phyloP scores from a whole-genome alignment of 2,329 filamentous ascomycete genomes.

The Aspergillus vadensis region DNA sequence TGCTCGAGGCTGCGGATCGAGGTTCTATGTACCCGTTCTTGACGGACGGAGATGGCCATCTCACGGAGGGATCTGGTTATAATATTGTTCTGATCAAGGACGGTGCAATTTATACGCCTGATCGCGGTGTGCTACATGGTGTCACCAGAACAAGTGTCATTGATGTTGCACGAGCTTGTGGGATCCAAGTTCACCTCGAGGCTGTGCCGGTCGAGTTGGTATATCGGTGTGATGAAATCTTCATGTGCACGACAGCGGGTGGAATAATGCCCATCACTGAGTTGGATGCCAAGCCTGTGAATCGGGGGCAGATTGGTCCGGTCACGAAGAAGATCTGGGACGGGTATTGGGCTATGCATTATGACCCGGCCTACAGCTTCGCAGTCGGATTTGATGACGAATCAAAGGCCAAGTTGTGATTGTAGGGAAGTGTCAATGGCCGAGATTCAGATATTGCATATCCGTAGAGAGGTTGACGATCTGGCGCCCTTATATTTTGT shows the following conservation, averaged over 20 bases:
- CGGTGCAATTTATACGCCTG: conserved; percentile 48
- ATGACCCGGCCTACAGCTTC: conserved; percentile 15
- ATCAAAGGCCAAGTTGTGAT: background rate
- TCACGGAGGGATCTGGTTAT: conserved; percentile 55
- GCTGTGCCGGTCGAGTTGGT: conserved; percentile 44
- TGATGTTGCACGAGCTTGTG: conserved; percentile 37
- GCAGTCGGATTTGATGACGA: background rate
- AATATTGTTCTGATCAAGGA: conserved; percentile 53
- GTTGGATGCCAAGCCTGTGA: conserved; percentile 48
- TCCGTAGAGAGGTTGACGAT: no score
- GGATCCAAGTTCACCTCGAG: background rate
- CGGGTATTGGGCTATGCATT: conserved; percentile 54
- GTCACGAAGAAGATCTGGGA: conserved; percentile 55
- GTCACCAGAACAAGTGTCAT: conserved; percentile 54
- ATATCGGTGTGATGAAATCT: conserved; percentile 51
- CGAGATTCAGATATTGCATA: no score
- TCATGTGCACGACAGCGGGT: conserved; percentile 57
- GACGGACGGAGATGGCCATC: conserved; percentile 52
- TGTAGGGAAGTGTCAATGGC: background rate
- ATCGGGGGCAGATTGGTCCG: conserved; percentile 47
- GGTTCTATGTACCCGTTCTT: conserved; percentile 52
- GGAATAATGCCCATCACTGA: conserved; percentile 56
- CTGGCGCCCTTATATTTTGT: no score
- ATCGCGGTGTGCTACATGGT: conserved; percentile 52
- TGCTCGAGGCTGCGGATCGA: conserved; percentile 52